Evolutionary conservation across 2,329 filamentous ascomycete species (phyloP).

Genomic region (Alternaria arbusti): DNA sequence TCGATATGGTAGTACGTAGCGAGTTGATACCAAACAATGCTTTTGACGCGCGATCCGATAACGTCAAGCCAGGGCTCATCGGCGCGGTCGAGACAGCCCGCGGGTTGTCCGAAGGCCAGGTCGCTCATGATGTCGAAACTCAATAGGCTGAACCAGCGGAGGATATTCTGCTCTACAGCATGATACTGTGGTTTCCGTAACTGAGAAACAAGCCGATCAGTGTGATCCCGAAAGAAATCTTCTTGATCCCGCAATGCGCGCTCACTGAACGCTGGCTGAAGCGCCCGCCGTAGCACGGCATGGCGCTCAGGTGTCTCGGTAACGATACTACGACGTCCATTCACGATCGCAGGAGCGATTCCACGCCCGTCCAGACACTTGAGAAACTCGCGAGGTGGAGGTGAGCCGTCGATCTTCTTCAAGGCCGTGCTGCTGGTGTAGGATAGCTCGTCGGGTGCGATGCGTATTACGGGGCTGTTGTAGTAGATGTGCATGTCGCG

Average conservation of each 20-base stretch:
- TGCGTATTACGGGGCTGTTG: slow-evolving; percentile 2
- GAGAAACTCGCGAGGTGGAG: slow-evolving; percentile 10
- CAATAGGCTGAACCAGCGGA: slow-evolving; percentile 1
- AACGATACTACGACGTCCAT: background rate
- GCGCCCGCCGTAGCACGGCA: background rate
- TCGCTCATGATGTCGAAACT: slow-evolving; percentile 7
- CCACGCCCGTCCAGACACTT: slow-evolving; percentile 4
- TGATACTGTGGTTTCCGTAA: background rate
- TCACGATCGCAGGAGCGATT: slow-evolving; percentile 1
- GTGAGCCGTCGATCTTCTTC: slow-evolving; percentile 4
- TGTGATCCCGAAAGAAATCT: slow-evolving; percentile 3
- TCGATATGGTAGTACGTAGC: slow-evolving; percentile 1
- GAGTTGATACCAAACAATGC: slow-evolving; percentile 4
- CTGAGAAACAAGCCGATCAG: background rate
- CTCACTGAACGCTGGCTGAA: slow-evolving; percentile 2
- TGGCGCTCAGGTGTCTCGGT: slow-evolving; percentile 3
- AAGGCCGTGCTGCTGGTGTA: background rate
- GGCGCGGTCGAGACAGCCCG: slow-evolving; percentile 1
- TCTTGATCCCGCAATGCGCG: slow-evolving; percentile 3
- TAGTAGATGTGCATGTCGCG: slow-evolving; percentile 2
- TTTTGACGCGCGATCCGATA: background rate
- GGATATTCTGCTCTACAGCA: background rate
- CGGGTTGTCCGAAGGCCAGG: background rate
- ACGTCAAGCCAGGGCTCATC: slow-evolving; percentile 2
- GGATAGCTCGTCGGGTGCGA: slow-evolving; percentile 5